Percentiles rank a stretch among this genome's conserved stretches.
Conservation (phyloP, 352 stramenopile genomes). For the Globisporangium emineosum region DNA sequence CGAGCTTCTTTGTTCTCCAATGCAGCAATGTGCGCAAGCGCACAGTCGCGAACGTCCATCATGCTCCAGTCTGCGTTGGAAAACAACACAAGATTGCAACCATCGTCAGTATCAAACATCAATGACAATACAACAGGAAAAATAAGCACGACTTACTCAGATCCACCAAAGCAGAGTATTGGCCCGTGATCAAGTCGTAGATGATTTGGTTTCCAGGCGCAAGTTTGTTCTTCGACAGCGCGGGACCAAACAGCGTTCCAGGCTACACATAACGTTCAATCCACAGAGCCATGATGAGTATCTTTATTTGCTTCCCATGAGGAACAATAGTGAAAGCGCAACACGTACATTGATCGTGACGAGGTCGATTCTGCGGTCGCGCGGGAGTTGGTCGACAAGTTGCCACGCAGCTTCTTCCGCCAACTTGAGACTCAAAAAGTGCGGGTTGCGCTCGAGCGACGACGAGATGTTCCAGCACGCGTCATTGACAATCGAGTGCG, state of each 20-base stretch:
- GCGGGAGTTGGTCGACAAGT: conserved; percentile 81
- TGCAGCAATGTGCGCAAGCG: conserved; percentile 71
- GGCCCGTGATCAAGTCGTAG: conserved; percentile 82
- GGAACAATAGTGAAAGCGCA: neutral
- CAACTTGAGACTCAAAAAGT: conserved; percentile 87
- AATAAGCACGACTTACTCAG: conserved; percentile 44
- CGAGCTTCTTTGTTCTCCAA: conserved; percentile 83
- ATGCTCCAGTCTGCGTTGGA: conserved; percentile 69
- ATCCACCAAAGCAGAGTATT: conserved; percentile 86
- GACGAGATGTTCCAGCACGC: conserved; percentile 85
- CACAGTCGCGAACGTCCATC: conserved; percentile 84
- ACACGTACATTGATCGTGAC: conserved; percentile 80
- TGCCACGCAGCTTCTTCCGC: conserved; percentile 86
- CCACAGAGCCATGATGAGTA: neutral
- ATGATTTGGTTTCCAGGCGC: conserved; percentile 84
- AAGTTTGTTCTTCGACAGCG: conserved; percentile 82
- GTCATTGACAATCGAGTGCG: conserved; percentile 82
- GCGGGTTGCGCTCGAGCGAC: conserved; percentile 79
- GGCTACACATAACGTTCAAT: conserved; percentile 29
- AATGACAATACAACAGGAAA: neutral
- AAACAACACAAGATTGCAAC: neutral
- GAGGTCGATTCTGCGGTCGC: conserved; percentile 78
- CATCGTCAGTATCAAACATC: neutral
- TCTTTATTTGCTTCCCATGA: neutral
- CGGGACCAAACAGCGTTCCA: conserved; percentile 77